Evolutionary conservation across 202 grass and related monocot species (phyloP), one percentile per base, ranked within the genome.

Genomic region (Dendrocalamus latiflorus): DNA sequence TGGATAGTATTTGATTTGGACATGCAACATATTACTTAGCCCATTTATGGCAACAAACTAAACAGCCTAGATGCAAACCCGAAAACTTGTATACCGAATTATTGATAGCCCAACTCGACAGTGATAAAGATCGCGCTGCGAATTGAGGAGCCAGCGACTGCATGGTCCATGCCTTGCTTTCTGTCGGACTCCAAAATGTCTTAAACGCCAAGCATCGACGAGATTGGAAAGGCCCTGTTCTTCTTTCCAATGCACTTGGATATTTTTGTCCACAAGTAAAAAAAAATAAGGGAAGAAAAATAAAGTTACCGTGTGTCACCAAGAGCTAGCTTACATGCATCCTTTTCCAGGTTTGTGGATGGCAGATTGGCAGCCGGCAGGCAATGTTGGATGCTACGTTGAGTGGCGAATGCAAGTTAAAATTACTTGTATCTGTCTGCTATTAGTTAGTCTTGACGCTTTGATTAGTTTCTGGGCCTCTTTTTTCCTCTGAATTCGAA

Each of bases 101-200:
- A 48, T 49, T n/a, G 56, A 9, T 41, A 9, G 2, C 1, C 41
- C 77, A 42, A 30, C 61, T 16, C 15, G 67, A 17, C 38, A 9
- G 21, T 45, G 61, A 74, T 41, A 43, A 18, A 30, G 22, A 69
- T 37, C 8, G 33, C 10, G 51, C 53, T 25, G 54, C 63, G 13
- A 75, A 76, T 50, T n/a, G 64, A 25, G 61, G 51, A 39, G 26
- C 50, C 53, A 50, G 54, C 57, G 25, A 42, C 44, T 55, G 64
- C 65, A 71, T 77, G 79, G 79, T 72, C 79, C 72, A 55, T 55
- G 56, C 44, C 42, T 54, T 77, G n/a, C 68, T 56, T 20, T 20
- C 18, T 73, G 64, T 70, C 72, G 54, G 79, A 82, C 65, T 34
- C 65, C 55, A 55, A 13, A 55, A 43, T 77, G 45, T 87, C 79